phyloP scores from a whole-genome alignment of 805 yeast species.

The Yarrowia sp. region DNA sequence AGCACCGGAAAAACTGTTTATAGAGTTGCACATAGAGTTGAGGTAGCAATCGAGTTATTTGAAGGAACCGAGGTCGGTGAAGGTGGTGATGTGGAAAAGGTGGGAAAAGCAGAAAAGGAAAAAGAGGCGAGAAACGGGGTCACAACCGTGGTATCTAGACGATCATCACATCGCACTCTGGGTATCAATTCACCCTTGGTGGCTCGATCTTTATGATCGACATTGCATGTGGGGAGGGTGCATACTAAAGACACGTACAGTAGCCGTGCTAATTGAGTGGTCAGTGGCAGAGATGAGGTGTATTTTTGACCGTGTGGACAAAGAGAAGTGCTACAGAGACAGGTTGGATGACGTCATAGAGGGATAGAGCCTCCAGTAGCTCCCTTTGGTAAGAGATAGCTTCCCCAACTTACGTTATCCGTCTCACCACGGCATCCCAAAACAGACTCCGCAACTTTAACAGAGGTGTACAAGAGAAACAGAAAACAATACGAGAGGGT shows the following conservation, averaged over 20 bases:
- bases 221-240: conserved; percentile 27
- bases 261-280: conserved; percentile 3
- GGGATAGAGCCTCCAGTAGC: too few species aligned
- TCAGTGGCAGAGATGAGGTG: too few species aligned
- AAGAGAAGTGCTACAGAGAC: too few species aligned
- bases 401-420: too few species aligned
- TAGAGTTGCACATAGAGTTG: conserved; percentile 29
- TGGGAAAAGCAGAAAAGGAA: too few species aligned
- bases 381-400: background rate
- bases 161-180: too few species aligned
- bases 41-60: conserved; percentile 28
- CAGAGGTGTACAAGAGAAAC: background rate
- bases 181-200: too few species aligned
- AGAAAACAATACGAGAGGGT: background rate
- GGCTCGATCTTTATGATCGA: conserved; percentile 9
- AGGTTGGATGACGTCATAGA: background rate
- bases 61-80: background rate
- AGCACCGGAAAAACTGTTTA: conserved; percentile 17
- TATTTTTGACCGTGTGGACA: too few species aligned
- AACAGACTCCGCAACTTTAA: conserved; percentile 13
- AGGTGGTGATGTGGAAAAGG: too few species aligned
- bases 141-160: too few species aligned
- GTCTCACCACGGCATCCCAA: background rate
- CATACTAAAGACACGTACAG: conserved; percentile 10
- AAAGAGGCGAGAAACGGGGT: background rate